These are phyloP conservation scores for Curvularia lunata DNA, from an alignment of 2,329 filamentous ascomycete genomes.

Conservation along the genomic window DNA sequence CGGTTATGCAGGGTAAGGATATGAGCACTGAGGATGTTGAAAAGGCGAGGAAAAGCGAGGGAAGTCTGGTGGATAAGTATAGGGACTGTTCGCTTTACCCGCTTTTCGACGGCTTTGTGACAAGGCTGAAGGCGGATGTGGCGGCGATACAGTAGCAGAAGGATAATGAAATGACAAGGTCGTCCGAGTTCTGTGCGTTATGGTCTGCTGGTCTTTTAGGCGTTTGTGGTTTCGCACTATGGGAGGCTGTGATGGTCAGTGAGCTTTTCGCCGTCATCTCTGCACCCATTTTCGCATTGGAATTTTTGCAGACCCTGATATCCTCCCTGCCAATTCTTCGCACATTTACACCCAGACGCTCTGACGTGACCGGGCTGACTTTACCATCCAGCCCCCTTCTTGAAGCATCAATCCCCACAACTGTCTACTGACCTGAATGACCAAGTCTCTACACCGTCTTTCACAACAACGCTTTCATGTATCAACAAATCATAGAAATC, in stretches of 20 bases:
- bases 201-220: background rate
- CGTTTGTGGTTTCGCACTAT: background rate
- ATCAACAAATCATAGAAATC: background rate
- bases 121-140: conserved; percentile 55
- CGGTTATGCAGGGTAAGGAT: conserved; percentile 49
- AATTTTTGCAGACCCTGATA: background rate
- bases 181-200: background rate
- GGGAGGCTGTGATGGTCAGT: background rate
- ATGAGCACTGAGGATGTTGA: conserved; percentile 26
- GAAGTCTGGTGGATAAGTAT: conserved; percentile 72
- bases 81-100: conserved; percentile 71
- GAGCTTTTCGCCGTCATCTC: background rate
- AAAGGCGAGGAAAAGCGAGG: conserved; percentile 38
- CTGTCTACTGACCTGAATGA: background rate
- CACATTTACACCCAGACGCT: background rate
- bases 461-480: background rate
- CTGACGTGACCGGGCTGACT: background rate
- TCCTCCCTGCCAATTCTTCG: background rate
- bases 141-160: conserved; percentile 14
- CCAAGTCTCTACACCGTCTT: background rate
- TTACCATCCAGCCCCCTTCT: background rate
- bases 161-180: background rate
- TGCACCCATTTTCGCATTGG: background rate
- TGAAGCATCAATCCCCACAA: background rate
- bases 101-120: conserved; percentile 70